A percentile compares a stretch with the other conserved stretches of the same genome.
phyloP scores from a whole-genome alignment of 2,329 filamentous ascomycete species.

The Xylariaceae sp. region DNA sequence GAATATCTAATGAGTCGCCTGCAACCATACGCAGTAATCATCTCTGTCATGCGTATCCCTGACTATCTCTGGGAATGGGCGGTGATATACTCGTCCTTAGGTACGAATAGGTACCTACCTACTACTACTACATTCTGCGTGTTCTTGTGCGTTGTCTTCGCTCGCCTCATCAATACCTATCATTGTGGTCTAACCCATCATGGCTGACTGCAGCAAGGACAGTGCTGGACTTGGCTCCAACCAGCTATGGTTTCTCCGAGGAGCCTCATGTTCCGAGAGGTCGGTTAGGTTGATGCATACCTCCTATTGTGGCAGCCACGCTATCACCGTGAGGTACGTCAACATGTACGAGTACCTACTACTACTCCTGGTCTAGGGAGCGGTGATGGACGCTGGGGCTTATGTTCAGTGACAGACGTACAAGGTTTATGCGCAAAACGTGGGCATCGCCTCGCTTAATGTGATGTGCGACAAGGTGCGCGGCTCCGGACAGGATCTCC shows the following conservation, averaged over 20 bases:
- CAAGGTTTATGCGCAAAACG: slow-evolving; percentile 21
- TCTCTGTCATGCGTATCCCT: slow-evolving; percentile 56
- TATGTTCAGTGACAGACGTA: slow-evolving; percentile 29
- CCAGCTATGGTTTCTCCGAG: slow-evolving; percentile 43
- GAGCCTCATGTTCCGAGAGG: slow-evolving; percentile 55
- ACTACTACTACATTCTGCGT: too few relatives aligned
- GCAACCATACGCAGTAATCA: slow-evolving; percentile 43
- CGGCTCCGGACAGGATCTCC: slow-evolving; percentile 45
- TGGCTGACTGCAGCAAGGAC: slow-evolving; percentile 21
- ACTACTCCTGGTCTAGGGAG: slow-evolving; percentile 52
- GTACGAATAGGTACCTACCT: too few relatives aligned
- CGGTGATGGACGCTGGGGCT: slow-evolving; percentile 54
- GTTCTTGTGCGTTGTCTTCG: slow-evolving; percentile 45
- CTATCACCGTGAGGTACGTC: neutral
- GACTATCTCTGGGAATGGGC: slow-evolving; percentile 56
- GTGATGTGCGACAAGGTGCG: slow-evolving; percentile 36
- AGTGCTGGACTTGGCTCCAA: slow-evolving; percentile 28
- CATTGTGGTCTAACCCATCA: slow-evolving; percentile 13
- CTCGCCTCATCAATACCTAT: slow-evolving; percentile 27
- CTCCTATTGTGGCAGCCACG: slow-evolving; percentile 37
- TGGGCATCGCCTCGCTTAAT: slow-evolving; percentile 37
- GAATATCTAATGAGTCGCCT: neutral
- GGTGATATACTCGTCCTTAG: slow-evolving; percentile 36
- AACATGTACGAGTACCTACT: slow-evolving; percentile 51
- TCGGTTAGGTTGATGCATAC: slow-evolving; percentile 61